Percentiles rank a stretch among this genome's conserved stretches.
Conservation (phyloP, 2,329 filamentous ascomycete genomes). For the Colletotrichum acutatum region DNA sequence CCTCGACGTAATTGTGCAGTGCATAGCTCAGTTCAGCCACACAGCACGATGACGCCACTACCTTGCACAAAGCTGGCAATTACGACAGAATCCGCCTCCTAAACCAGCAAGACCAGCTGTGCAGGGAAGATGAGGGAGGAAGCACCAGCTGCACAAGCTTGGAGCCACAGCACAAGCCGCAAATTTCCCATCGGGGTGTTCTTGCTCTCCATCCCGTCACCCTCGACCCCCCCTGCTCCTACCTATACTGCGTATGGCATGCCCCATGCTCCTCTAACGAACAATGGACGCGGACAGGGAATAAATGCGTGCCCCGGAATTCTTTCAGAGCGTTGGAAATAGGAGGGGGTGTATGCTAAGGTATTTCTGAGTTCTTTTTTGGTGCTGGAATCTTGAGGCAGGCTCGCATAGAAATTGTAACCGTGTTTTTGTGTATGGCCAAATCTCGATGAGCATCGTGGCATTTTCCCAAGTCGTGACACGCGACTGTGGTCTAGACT, state of each 20-base stretch:
- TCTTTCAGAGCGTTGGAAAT: background rate
- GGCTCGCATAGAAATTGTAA: background rate
- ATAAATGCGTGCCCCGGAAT: background rate
- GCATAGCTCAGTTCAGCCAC: conserved; percentile 23
- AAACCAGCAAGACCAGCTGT: background rate
- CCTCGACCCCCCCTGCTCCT: background rate
- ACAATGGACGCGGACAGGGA: background rate
- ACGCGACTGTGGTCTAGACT: conserved; percentile 2
- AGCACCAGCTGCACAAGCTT: conserved; percentile 2
- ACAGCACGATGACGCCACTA: conserved; percentile 31
- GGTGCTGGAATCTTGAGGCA: background rate
- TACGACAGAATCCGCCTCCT: conserved; percentile 4
- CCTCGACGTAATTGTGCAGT: conserved; percentile 32
- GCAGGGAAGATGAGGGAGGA: background rate
- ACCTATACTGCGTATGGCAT: background rate
- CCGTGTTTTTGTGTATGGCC: conserved; percentile 3
- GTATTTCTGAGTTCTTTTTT: background rate
- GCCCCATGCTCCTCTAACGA: background rate
- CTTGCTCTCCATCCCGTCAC: background rate
- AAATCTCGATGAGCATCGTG: conserved; percentile 21
- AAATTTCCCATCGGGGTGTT: conserved; percentile 7
- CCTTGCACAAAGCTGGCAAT: conserved; percentile 22
- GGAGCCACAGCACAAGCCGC: background rate
- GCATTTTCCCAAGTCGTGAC: conserved; percentile 23
- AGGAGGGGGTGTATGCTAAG: conserved; percentile 12